phyloP scores from a whole-genome alignment of 257 asterid genomes.

The Datura wrightii region DNA sequence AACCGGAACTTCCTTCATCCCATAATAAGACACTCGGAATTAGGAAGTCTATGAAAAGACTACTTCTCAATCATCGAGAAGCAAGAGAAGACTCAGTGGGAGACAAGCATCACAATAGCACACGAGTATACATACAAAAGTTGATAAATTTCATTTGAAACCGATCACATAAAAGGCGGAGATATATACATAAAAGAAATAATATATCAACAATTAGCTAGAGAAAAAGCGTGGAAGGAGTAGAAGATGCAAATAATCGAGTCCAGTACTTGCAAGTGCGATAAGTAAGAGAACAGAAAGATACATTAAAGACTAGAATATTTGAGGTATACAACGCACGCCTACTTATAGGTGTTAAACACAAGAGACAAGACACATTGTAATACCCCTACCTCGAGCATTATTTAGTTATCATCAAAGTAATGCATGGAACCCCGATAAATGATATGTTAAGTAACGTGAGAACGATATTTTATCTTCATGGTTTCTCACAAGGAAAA shows the following conservation, averaged over 20 bases:
- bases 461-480: not conserved
- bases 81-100: not conserved
- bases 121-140: not conserved
- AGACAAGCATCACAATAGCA: conserved; percentile 17
- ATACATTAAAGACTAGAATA: not conserved
- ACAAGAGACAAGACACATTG: not conserved
- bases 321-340: conserved; percentile 12
- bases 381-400: not conserved
- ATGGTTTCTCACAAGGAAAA: not conserved
- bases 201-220: conserved; percentile 15
- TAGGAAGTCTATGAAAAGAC: not conserved
- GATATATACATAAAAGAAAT: conserved; percentile 1
- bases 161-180: not conserved
- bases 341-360: not conserved
- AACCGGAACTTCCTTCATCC: conserved; percentile 80
- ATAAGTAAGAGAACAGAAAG: conserved; percentile 14
- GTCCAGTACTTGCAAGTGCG: not conserved
- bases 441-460: not conserved
- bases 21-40: conserved; percentile 36
- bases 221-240: conserved; percentile 10
- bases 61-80: conserved; percentile 4
- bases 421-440: not conserved
- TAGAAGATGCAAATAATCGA: not conserved
- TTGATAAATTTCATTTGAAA: conserved; percentile 2
- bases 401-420: not conserved